Conservation (phyloP, 805 yeast genomes). For the Komagataella ulmi region DNA sequence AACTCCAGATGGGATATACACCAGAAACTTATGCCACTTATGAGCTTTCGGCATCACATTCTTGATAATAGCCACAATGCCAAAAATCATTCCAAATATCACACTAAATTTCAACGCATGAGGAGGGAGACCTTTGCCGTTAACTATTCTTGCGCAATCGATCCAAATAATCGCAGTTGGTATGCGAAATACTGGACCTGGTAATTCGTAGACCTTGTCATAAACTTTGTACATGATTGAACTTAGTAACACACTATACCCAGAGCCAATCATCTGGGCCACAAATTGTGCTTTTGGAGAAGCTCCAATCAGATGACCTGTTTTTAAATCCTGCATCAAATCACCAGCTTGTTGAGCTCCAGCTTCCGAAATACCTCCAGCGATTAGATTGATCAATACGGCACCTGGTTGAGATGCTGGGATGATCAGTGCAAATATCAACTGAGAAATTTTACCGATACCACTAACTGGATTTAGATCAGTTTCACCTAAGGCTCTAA, state of each 20-base stretch:
- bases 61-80: conserved; percentile 48
- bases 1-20: conserved; percentile 81
- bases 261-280: conserved; percentile 82
- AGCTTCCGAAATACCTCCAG: conserved; percentile 97
- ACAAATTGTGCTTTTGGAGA: conserved; percentile 84
- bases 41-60: conserved; percentile 35
- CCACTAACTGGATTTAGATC: conserved; percentile 96
- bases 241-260: conserved; percentile 71
- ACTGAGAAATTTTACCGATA: conserved; percentile 86
- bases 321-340: conserved; percentile 91
- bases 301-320: conserved; percentile 86
- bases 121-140: conserved; percentile 84
- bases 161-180: conserved; percentile 97
- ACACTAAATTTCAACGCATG: conserved; percentile 50
- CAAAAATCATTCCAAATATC: conserved; percentile 56
- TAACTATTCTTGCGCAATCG: conserved; percentile 86
- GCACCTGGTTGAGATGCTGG: conserved; percentile 70
- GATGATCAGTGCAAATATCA: conserved; percentile 70
- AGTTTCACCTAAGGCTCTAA: conserved; percentile 91
- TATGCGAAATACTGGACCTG: conserved; percentile 67
- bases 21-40: conserved; percentile 24
- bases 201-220: conserved; percentile 73
- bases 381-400: conserved; percentile 73
- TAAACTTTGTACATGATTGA: conserved; percentile 75
- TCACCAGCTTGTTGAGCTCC: conserved; percentile 99